These are phyloP conservation scores for Sparassis latifolia DNA, from an alignment of 1,284 basidiomycete genomes.

Conservation along the genomic window DNA sequence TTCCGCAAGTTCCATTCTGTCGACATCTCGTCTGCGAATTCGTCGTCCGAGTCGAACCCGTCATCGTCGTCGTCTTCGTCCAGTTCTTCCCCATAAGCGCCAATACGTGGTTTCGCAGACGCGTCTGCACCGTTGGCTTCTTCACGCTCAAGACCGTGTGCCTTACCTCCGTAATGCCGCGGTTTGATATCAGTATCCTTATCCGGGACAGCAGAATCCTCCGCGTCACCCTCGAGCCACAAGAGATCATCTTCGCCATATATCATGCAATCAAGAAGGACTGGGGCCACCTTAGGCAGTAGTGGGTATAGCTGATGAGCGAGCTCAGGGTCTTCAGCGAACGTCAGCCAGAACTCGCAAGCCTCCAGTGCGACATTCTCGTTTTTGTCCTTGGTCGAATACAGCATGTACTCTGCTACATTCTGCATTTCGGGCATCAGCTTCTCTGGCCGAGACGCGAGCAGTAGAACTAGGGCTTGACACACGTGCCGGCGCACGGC, in stretches of 20 bases:
- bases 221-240: constrained; percentile 90
- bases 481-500: constrained; percentile 94
- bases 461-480: constrained; percentile 89
- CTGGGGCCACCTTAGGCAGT: constrained; percentile 84
- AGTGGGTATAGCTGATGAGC: constrained; percentile 82
- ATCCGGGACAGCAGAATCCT: constrained; percentile 88
- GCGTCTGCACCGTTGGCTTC: constrained; percentile 41
- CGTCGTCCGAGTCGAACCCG: constrained; percentile 82
- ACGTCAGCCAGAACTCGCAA: constrained; percentile 99
- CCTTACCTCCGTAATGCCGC: constrained; percentile 81
- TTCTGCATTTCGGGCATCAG: constrained; percentile 94
- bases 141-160: constrained; percentile 81
- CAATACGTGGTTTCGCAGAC: constrained; percentile 39
- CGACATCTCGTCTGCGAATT: constrained; percentile 94
- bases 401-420: constrained; percentile 98
- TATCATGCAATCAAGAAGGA: constrained; percentile 94
- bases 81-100: constrained; percentile 69
- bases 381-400: constrained; percentile 95
- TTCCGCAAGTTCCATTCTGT: constrained; percentile 99
- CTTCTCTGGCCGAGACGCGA: constrained; percentile 91
- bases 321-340: constrained; percentile 91
- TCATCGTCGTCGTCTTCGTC: constrained; percentile 67
- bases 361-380: constrained; percentile 94
- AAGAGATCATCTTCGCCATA: constrained; percentile 96
- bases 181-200: constrained; percentile 96